Base-by-base conservation (phyloP, 106 monocot species). In the Dioscorea zingiberensis region DNA sequence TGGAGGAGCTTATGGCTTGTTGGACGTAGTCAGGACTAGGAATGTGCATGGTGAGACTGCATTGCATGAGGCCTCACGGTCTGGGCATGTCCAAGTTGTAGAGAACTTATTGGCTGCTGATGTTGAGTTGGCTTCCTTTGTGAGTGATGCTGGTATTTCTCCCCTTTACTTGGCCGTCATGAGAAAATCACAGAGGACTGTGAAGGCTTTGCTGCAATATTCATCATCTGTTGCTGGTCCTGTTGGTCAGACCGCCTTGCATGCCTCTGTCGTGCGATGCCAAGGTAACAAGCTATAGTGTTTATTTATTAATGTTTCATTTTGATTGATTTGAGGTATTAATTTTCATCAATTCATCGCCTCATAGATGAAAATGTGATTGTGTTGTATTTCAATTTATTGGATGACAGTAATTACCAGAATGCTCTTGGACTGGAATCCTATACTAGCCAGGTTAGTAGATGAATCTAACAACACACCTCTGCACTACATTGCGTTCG, bases 401-500 rank as follows among this genome's bases (percentile, higher is more conserved):
- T 6, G 38, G 38, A 38, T 55, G 27, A 26, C 32, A 86, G 87
- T 74, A 14, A 80, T 80, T 14, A 54, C 71, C 0, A 4, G 44
- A 23, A 5, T 47, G 15, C 18, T 88, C 21, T 32, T 88, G 18
- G 10, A 72, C 1, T 48, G 15, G 58, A 65, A 30, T 2, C 71
- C 64, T 16, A 14, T 15, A 0, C 47, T 80, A 13, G 47, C 21
- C 9, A 44, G 16, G 9, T 0, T 17, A 32, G 45, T 25, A 0
- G 80, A 80, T 47, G 17, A 4, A 18, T 25, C 48, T 12, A 15
- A 21, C 27, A 76, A 71, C 60, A 64, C 78, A 32, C 78, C 88
- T 27, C 71, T 88, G 21, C 88, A 88, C 66, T 76, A 73, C 54
- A 71, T 71, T 18, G 76, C 81, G 22, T 72, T 76, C 0, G 17